A percentile compares a stretch with the other conserved stretches of the same genome.
Evolutionary conservation across 441 rosid genomes (phyloP).

Genomic region (Rhodomyrtus psidioides): DNA sequence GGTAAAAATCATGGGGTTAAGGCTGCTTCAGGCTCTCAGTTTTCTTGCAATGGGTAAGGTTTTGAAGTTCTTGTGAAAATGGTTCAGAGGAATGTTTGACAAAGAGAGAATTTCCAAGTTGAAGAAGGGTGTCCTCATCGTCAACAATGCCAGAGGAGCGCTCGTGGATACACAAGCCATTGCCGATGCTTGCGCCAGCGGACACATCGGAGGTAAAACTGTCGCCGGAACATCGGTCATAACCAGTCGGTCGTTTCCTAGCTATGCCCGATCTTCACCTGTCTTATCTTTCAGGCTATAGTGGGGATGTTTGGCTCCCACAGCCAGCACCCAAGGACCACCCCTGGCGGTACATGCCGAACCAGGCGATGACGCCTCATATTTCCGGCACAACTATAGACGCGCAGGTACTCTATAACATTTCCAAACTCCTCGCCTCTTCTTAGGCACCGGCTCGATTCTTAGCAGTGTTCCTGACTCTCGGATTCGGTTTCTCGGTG

Average conservation of each 20-base stretch:
- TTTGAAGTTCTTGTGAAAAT: neutral
- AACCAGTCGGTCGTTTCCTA: neutral
- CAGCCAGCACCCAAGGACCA: constrained; percentile 97
- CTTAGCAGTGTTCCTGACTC: neutral
- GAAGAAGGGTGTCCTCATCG: constrained; percentile 87
- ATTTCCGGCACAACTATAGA: constrained; percentile 94
- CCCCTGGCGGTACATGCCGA: constrained; percentile 98
- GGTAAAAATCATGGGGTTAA: constrained; percentile 12
- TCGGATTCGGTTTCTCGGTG: neutral
- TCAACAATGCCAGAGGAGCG: constrained; percentile 95
- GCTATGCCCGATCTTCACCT: neutral
- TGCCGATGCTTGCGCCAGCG: constrained; percentile 68
- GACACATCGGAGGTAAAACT: constrained; percentile 75
- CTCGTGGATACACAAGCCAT: constrained; percentile 89
- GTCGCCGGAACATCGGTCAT: neutral
- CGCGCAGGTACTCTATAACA: constrained; percentile 44
- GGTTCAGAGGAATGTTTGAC: constrained; percentile 62
- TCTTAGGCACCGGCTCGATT: rapidly evolving
- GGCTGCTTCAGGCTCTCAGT: neutral
- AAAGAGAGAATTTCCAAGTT: constrained; percentile 73
- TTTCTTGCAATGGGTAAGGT: neutral
- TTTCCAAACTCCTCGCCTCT: neutral
- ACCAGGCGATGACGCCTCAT: constrained; percentile 98
- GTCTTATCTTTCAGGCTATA: constrained; percentile 45
- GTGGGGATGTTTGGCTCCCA: constrained; percentile 94